phyloP scores from a whole-genome alignment of 306 rosid genomes.

The Castanea sativa region DNA sequence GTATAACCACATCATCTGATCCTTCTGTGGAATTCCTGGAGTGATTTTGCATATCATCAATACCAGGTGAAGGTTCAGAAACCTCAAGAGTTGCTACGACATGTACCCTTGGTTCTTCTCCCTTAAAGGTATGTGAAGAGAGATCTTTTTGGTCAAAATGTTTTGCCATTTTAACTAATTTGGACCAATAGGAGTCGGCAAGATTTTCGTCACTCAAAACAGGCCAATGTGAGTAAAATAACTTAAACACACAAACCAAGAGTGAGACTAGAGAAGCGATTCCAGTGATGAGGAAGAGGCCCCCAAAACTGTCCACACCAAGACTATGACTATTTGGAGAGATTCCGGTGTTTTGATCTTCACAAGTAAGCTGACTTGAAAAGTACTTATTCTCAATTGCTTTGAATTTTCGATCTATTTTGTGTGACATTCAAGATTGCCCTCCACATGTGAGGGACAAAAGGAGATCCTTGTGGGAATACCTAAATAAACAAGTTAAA shows the following conservation, averaged over 20 bases:
- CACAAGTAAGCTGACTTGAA: not conserved
- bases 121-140: not conserved
- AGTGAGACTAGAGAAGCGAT: constrained; percentile 12
- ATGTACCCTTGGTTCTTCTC: not conserved
- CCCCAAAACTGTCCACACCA: constrained; percentile 31
- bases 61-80: too few relatives aligned
- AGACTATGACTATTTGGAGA: constrained; percentile 19
- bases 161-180: constrained; percentile 2
- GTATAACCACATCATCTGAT: too few relatives aligned
- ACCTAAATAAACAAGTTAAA: not conserved
- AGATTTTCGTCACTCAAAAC: not conserved
- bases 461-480: not conserved
- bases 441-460: too few relatives aligned
- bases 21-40: too few relatives aligned
- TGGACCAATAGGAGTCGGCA: not conserved
- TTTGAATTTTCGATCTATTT: too few relatives aligned
- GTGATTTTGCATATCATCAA: too few relatives aligned
- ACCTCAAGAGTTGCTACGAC: not conserved
- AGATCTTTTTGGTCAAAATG: constrained; percentile 6
- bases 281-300: constrained; percentile 41
- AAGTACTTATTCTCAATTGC: constrained; percentile 13
- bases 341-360: constrained; percentile 6
- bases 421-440: too few relatives aligned
- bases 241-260: not conserved
- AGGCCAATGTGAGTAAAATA: not conserved